Percentiles rank a stretch among this genome's conserved stretches.
Conservation (phyloP, 148 eudicot genomes). For the Vaccinium vitisidaea region DNA sequence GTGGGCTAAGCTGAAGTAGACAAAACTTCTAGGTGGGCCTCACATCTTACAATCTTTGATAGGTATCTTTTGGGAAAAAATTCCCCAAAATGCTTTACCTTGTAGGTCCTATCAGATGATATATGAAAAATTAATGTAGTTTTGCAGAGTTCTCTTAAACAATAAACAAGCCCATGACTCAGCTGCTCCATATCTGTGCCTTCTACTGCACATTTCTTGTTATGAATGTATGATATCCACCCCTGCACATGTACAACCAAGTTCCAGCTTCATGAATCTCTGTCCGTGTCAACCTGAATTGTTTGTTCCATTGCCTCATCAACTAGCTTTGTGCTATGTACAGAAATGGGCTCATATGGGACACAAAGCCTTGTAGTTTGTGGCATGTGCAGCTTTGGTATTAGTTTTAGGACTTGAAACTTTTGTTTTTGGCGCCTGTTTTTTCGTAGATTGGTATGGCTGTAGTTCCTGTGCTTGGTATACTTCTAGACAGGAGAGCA, state of each 20-base stretch:
- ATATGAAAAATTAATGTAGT: background rate
- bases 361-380: background rate
- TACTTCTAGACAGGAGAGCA: conserved; percentile 52
- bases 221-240: background rate
- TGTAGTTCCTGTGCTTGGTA: conserved; percentile 73
- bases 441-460: conserved; percentile 35
- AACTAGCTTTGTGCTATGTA: background rate
- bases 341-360: background rate
- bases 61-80: background rate
- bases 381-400: background rate
- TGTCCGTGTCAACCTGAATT: background rate
- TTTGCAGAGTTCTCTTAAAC: background rate
- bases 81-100: background rate
- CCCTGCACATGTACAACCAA: background rate
- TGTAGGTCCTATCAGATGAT: background rate
- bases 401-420: background rate
- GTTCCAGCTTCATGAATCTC: background rate
- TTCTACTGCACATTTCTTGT: background rate
- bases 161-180: background rate
- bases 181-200: background rate
- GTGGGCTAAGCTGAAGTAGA: background rate
- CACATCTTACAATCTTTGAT: background rate
- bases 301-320: background rate
- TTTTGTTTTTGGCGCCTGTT: background rate
- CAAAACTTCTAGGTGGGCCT: background rate